These are phyloP conservation scores for Persicaria maculosa DNA, from an alignment of 148 eudicot genomes.

Conservation along the genomic window DNA sequence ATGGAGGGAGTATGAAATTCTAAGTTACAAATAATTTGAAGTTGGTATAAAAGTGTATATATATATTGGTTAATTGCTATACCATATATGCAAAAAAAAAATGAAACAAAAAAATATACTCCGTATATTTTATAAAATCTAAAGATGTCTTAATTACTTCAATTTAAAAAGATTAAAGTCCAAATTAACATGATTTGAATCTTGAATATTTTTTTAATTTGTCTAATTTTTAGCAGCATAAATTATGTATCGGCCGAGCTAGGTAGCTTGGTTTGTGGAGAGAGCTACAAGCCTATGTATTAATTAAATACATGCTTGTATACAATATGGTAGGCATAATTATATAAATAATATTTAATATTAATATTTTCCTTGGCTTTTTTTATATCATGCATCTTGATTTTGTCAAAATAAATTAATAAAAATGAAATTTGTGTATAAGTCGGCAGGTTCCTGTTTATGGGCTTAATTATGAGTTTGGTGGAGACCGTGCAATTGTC, in stretches of 20 bases:
- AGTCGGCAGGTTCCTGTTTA: constrained; percentile 23
- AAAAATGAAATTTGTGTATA: not conserved
- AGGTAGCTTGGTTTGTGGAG: not conserved
- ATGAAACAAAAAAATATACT: too few relatives aligned
- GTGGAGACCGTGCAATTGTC: constrained; percentile 20
- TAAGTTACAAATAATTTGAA: too few relatives aligned
- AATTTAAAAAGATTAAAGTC: too few relatives aligned
- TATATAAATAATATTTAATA: not conserved
- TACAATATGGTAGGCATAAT: not conserved
- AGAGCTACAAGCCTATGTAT: not conserved
- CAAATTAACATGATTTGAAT: too few relatives aligned
- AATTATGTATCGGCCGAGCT: not conserved
- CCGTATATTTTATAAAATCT: too few relatives aligned
- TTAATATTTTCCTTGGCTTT: not conserved
- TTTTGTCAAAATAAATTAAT: not conserved
- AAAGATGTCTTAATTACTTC: too few relatives aligned
- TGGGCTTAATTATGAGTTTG: constrained; percentile 41
- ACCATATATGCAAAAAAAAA: too few relatives aligned
- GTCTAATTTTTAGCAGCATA: not conserved
- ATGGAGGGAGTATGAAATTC: too few relatives aligned
- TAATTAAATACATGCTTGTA: not conserved
- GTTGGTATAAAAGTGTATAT: too few relatives aligned
- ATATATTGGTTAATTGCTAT: too few relatives aligned
- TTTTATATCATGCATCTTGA: not conserved
- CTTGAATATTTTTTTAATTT: not conserved